Conservation (phyloP, 805 yeast species). For the Kodamaea restingae region DNA sequence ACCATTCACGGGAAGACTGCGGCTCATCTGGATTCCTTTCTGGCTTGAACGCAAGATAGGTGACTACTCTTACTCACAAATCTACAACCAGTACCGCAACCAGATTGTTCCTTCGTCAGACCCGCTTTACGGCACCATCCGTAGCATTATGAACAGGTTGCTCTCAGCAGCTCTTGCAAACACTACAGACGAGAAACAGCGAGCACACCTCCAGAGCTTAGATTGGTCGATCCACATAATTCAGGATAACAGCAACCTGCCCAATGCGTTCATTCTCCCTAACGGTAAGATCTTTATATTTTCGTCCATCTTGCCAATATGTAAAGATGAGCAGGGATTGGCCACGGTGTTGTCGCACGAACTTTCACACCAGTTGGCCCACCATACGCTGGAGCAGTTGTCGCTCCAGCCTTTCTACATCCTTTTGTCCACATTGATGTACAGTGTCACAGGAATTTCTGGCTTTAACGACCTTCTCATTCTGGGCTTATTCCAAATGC, state of each 20-base stretch:
- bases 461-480: conserved; percentile 50
- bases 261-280: conserved; percentile 95
- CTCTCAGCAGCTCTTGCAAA: conserved; percentile 52
- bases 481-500: conserved; percentile 61
- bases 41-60: conserved; percentile 64
- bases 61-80: conserved; percentile 56
- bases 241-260: conserved; percentile 68
- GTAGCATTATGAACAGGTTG: conserved; percentile 59
- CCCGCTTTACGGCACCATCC: conserved; percentile 56
- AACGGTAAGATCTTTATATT: conserved; percentile 95
- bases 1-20: conserved; percentile 68
- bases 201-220: conserved; percentile 32
- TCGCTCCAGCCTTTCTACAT: conserved; percentile 73
- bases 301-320: conserved; percentile 70
- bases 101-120: conserved; percentile 58
- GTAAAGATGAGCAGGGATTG: conserved; percentile 80
- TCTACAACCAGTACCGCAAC: conserved; percentile 50
- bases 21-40: conserved; percentile 70
- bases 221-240: conserved; percentile 79
- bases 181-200: conserved; percentile 30
- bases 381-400: conserved; percentile 82
- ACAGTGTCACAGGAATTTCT: conserved; percentile 57
- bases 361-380: conserved; percentile 88
- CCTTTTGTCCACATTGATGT: conserved; percentile 48
- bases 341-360: conserved; percentile 97